These are phyloP conservation scores for Globisporangium emineosum DNA, from an alignment of 352 stramenopile species.

Conservation along the genomic window DNA sequence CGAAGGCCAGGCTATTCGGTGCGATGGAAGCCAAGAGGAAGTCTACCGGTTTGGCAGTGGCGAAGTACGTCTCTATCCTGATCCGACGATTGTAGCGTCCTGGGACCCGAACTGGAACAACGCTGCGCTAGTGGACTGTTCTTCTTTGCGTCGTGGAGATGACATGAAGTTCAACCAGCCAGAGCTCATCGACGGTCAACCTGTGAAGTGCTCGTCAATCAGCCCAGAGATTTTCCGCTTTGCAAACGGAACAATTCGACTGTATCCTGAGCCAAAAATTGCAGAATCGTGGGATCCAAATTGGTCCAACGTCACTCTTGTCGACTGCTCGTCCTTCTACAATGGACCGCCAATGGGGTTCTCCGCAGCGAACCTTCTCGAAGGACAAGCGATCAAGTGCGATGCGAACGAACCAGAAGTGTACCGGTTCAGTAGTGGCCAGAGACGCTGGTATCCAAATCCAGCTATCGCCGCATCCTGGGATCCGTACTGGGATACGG, in stretches of 20 bases:
- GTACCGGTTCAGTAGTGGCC: slow-evolving; percentile 16
- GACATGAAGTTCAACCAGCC: slow-evolving; percentile 15
- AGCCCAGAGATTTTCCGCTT: slow-evolving; percentile 5
- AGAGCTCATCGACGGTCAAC: slow-evolving; percentile 9
- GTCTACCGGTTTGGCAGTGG: slow-evolving; percentile 20
- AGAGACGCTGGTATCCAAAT: slow-evolving; percentile 18
- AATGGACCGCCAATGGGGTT: slow-evolving; percentile 10
- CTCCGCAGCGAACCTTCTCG: slow-evolving; percentile 8
- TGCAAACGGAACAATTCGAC: slow-evolving; percentile 6
- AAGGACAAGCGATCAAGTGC: slow-evolving; percentile 29
- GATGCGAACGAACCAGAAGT: slow-evolving; percentile 4
- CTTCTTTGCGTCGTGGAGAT: slow-evolving; percentile 8
- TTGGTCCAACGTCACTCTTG: slow-evolving; percentile 8
- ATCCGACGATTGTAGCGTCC: slow-evolving; percentile 18
- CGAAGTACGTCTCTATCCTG: slow-evolving; percentile 16
- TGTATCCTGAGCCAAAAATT: slow-evolving; percentile 18
- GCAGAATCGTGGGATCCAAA: slow-evolving; percentile 22
- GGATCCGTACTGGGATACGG: slow-evolving; percentile 19
- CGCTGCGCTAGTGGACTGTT: slow-evolving; percentile 17
- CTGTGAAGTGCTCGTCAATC: slow-evolving; percentile 6
- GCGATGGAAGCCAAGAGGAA: background rate
- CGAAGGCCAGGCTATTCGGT: slow-evolving; percentile 22
- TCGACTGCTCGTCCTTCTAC: slow-evolving; percentile 17
- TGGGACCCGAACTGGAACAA: slow-evolving; percentile 23
- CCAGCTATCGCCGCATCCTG: slow-evolving; percentile 19